These are phyloP conservation scores for Phaeosphaeriaceae sp. DNA, from an alignment of 2,329 filamentous ascomycete genomes.

Conservation along the genomic window DNA sequence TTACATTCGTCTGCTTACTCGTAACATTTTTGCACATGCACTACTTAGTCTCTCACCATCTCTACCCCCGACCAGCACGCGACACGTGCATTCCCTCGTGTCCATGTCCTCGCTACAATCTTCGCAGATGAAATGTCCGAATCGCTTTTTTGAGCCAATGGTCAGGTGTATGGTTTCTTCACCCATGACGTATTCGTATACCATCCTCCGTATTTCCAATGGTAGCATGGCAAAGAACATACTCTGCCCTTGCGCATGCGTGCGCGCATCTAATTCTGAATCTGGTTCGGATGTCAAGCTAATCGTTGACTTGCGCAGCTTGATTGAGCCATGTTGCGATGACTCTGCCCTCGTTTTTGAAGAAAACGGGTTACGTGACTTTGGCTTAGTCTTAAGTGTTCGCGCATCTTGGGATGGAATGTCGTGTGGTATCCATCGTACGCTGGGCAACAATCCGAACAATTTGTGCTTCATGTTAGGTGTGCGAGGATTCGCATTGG, in stretches of 20 bases:
- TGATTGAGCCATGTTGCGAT: neutral
- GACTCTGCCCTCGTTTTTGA: conserved; percentile 7
- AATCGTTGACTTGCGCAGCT: conserved; percentile 30
- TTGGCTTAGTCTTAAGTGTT: conserved; percentile 12
- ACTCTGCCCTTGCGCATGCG: conserved; percentile 35
- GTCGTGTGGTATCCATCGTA: conserved; percentile 38
- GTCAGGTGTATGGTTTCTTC: conserved; percentile 40
- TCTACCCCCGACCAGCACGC: conserved; percentile 35
- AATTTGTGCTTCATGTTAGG: conserved; percentile 16
- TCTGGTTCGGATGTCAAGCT: conserved; percentile 26
- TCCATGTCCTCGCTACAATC: conserved; percentile 6
- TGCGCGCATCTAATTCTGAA: conserved; percentile 33
- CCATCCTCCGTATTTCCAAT: conserved; percentile 37
- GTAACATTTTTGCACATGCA: conserved; percentile 22
- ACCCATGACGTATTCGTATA: conserved; percentile 41
- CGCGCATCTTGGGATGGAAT: conserved; percentile 16
- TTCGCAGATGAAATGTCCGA: conserved; percentile 43
- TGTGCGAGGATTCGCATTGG: neutral
- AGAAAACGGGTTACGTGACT: conserved; percentile 22
- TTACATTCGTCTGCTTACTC: conserved; percentile 27
- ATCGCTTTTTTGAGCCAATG: conserved; percentile 34
- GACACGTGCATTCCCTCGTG: conserved; percentile 32
- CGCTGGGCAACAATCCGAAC: conserved; percentile 20
- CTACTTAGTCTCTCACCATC: conserved; percentile 19
- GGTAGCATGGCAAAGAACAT: conserved; percentile 41